A percentile compares a stretch with the other conserved stretches of the same genome.
phyloP scores from a whole-genome alignment of 805 yeast species.

The Candida maris region DNA sequence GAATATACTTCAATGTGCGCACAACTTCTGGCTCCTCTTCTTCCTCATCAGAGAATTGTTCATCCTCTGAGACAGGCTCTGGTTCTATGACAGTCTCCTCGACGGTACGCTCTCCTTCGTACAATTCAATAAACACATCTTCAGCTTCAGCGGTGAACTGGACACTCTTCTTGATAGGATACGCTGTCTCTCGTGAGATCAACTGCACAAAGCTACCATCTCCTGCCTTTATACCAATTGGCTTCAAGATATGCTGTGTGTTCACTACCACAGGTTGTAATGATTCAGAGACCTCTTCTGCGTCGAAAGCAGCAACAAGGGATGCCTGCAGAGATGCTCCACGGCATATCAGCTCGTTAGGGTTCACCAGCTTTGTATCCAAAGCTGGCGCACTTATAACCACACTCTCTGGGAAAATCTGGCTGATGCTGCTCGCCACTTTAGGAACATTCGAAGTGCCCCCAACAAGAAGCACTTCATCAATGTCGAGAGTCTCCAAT shows the following conservation, averaged over 20 bases:
- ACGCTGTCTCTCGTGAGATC: constrained; percentile 78
- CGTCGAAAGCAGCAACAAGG: constrained; percentile 75
- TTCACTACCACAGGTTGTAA: constrained; percentile 78
- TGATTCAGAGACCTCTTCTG: constrained; percentile 76
- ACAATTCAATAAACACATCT: constrained; percentile 64
- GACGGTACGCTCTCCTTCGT: constrained; percentile 81
- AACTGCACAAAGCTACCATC: constrained; percentile 69
- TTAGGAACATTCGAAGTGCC: constrained; percentile 93
- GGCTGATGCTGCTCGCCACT: constrained; percentile 68
- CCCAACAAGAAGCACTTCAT: constrained; percentile 88
- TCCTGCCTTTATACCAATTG: constrained; percentile 79
- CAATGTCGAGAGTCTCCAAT: constrained; percentile 78
- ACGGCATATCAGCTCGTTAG: constrained; percentile 84
- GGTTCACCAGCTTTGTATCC: constrained; percentile 77
- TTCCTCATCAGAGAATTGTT: constrained; percentile 38
- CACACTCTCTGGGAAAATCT: constrained; percentile 78
- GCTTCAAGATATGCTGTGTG: constrained; percentile 80
- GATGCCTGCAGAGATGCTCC: constrained; percentile 98
- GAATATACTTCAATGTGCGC: constrained; percentile 68
- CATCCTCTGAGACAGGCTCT: constrained; percentile 50
- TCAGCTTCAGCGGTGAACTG: constrained; percentile 60
- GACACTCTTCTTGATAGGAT: constrained; percentile 80
- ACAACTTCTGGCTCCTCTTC: constrained; percentile 91
- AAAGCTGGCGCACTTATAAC: constrained; percentile 70
- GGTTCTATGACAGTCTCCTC: constrained; percentile 79